A percentile compares a stretch with the other conserved stretches of the same genome.
Evolutionary conservation across 768 basidiomycete species (phyloP).

Genomic region (Omphalotus guepiniiformis): DNA sequence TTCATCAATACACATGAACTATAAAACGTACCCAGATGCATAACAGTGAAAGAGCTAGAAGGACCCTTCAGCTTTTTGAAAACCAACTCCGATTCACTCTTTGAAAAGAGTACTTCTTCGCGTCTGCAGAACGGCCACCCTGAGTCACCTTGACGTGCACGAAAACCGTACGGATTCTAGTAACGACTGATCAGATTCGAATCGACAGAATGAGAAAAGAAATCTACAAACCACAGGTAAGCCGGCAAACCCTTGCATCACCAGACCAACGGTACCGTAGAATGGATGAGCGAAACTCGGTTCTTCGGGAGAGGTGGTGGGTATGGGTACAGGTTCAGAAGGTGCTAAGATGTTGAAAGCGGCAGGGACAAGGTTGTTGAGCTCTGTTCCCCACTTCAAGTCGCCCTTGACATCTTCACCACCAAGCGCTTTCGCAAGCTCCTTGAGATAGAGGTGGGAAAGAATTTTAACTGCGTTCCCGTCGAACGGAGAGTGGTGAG

Average conservation of each 20-base stretch:
- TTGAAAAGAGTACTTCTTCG: slow-evolving; percentile 9
- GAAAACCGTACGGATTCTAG: slow-evolving; percentile 13
- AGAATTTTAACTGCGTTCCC: slow-evolving; percentile 20
- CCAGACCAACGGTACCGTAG: slow-evolving; percentile 12
- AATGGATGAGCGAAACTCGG: slow-evolving; percentile 12
- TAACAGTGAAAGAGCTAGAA: slow-evolving; percentile 12
- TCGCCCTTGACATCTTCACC: not conserved
- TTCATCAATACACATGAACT: not conserved
- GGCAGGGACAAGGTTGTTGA: slow-evolving; percentile 16
- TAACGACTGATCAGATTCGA: not conserved
- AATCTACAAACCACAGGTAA: not conserved
- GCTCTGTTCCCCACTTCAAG: slow-evolving; percentile 17
- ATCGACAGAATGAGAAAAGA: no score
- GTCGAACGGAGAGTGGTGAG: slow-evolving; percentile 21
- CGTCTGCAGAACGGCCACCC: slow-evolving; percentile 7
- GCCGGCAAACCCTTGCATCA: slow-evolving; percentile 11
- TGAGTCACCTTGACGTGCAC: not conserved
- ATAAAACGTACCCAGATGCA: slow-evolving; percentile 11
- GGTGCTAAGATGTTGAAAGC: slow-evolving; percentile 11
- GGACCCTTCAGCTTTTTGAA: slow-evolving; percentile 9
- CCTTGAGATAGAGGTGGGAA: slow-evolving; percentile 12
- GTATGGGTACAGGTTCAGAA: slow-evolving; percentile 14
- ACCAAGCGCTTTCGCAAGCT: slow-evolving; percentile 7
- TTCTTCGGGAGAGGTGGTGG: slow-evolving; percentile 11
- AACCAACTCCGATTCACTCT: slow-evolving; percentile 10